Conservation (phyloP, 106 monocot species). For the Allium sativum region DNA sequence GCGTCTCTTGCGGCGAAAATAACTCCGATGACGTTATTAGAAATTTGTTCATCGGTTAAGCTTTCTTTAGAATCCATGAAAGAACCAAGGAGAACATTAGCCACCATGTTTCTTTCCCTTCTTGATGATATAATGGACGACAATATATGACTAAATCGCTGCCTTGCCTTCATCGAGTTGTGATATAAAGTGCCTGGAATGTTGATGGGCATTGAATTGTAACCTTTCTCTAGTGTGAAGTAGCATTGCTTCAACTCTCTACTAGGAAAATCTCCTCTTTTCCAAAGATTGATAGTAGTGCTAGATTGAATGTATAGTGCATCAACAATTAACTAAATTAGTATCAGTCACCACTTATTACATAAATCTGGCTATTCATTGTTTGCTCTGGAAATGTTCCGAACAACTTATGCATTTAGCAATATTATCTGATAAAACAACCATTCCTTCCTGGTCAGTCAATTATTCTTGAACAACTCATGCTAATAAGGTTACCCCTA, state of each 20-base stretch:
- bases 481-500: too few species aligned
- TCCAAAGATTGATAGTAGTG: conserved; percentile 69
- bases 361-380: too few species aligned
- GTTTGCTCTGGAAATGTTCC: too few species aligned
- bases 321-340: too few species aligned
- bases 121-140: conserved; percentile 39
- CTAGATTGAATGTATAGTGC: conserved; percentile 81
- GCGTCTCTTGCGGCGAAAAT: conserved; percentile 91
- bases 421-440: too few species aligned
- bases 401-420: too few species aligned
- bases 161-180: conserved; percentile 78
- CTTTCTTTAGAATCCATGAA: conserved; percentile 60
- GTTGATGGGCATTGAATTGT: conserved; percentile 95
- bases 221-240: conserved; percentile 82
- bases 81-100: conserved; percentile 57
- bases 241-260: conserved; percentile 79
- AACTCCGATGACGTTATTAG: conserved; percentile 91
- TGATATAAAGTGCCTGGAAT: conserved; percentile 82
- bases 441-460: too few species aligned
- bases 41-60: conserved; percentile 75
- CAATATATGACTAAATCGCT: conserved; percentile 35
- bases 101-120: conserved; percentile 16
- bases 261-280: conserved; percentile 37
- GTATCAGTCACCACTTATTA: too few species aligned
- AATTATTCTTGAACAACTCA: too few species aligned